Percentiles rank a stretch among this genome's conserved stretches.
Conservation (phyloP, 108 stramenopile species). For the Seminavis robusta region DNA sequence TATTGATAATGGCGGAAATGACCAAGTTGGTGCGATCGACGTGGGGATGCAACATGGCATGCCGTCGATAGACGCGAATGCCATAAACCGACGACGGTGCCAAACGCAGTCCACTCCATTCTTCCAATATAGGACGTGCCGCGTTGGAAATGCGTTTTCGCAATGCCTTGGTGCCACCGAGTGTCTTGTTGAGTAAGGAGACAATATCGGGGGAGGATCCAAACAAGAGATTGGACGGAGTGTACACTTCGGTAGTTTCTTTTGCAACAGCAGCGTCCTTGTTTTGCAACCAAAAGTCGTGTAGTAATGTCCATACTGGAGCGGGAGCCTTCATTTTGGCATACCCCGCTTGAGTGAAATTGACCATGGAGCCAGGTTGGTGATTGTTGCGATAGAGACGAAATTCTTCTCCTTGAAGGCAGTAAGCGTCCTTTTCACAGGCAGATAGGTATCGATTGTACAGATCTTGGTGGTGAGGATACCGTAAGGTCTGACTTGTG, state of each 20-base stretch:
- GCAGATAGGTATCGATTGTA: too few species aligned
- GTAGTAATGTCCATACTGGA: constrained; percentile 22
- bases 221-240: too few species aligned
- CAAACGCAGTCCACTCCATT: constrained; percentile 84
- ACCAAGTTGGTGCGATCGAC: constrained; percentile 87
- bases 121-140: constrained; percentile 66
- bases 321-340: constrained; percentile 56
- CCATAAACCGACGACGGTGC: constrained; percentile 84
- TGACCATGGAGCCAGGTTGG: constrained; percentile 58
- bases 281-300: constrained; percentile 53
- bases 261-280: constrained; percentile 34
- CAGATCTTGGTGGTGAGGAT: too few species aligned
- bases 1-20: constrained; percentile 85
- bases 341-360: constrained; percentile 72
- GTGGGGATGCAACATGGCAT: constrained; percentile 77
- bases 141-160: constrained; percentile 42
- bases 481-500: too few species aligned
- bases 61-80: constrained; percentile 75
- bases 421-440: too few species aligned
- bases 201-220: too few species aligned
- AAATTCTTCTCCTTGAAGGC: constrained; percentile 25
- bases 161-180: constrained; percentile 28
- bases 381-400: constrained; percentile 52
- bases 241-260: constrained; percentile 53
- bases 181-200: constrained; percentile 10